phyloP scores from a whole-genome alignment of 345 rosid genomes.

The Isatis tinctoria region DNA sequence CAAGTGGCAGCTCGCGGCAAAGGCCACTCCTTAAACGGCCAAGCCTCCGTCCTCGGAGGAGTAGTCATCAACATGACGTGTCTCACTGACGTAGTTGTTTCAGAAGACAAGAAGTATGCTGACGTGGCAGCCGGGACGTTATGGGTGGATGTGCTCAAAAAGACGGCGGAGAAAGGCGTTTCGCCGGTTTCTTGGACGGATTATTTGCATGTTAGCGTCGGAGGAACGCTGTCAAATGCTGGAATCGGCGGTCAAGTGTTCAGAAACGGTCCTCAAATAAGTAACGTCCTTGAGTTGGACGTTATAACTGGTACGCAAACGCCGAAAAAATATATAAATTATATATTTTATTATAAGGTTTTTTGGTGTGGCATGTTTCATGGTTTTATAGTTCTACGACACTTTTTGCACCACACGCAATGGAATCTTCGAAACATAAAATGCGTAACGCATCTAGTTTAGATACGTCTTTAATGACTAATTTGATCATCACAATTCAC shows the following conservation, averaged over 20 bases:
- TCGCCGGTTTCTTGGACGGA: conserved; percentile 91
- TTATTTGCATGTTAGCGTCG: conserved; percentile 78
- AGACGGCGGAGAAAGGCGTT: conserved; percentile 58
- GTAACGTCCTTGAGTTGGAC: conserved; percentile 83
- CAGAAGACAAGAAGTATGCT: conserved; percentile 45
- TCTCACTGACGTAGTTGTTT: conserved; percentile 36
- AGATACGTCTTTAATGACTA: not conserved
- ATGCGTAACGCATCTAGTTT: conserved; percentile 15
- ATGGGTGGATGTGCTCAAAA: conserved; percentile 73
- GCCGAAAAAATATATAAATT: not conserved
- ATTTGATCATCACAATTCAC: not conserved
- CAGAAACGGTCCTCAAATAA: conserved; percentile 86
- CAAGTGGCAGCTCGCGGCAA: conserved; percentile 77
- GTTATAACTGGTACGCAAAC: conserved; percentile 72
- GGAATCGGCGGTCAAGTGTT: conserved; percentile 94
- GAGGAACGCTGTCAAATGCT: conserved; percentile 89
- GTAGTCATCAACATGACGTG: conserved; percentile 76
- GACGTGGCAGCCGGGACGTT: conserved; percentile 79
- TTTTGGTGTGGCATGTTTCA: not conserved
- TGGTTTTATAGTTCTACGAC: conserved; percentile 2
- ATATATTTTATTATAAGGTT: not conserved
- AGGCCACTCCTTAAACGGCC: conserved; percentile 82
- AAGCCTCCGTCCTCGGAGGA: conserved; percentile 67
- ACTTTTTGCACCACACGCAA: conserved; percentile 23
- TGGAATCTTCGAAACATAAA: conserved; percentile 13